phyloP scores from a whole-genome alignment of 2,329 filamentous ascomycete genomes.

The Talaromyces sp. region DNA sequence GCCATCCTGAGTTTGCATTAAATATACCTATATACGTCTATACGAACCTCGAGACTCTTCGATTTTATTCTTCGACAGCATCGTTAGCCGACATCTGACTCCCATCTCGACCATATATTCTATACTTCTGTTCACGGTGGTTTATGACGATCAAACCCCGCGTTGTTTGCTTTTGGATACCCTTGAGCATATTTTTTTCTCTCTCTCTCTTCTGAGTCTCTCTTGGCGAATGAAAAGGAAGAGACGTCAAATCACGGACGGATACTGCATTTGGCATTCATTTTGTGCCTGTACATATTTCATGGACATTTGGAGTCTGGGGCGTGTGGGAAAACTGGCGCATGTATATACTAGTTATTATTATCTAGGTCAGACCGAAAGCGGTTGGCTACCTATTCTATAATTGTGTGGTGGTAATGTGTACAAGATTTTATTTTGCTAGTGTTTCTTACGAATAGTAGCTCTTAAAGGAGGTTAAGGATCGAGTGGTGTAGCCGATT shows the following conservation, averaged over 20 bases:
- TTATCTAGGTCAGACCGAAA: neutral
- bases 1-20: neutral
- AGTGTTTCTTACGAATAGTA: neutral
- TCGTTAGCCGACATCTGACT: neutral
- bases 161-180: conserved; percentile 10
- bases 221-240: too few relatives aligned
- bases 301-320: conserved; percentile 1
- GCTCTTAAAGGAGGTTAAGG: too few relatives aligned
- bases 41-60: neutral
- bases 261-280: neutral
- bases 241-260: neutral
- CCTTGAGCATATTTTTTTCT: conserved; percentile 8
- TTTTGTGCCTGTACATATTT: conserved; percentile 12
- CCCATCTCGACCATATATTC: neutral
- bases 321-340: neutral
- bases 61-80: conserved; percentile 1
- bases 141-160: neutral
- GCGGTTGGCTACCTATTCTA: neutral
- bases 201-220: neutral
- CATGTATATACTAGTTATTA: conserved; percentile 9
- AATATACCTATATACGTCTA: neutral
- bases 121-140: conserved; percentile 1
- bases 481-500: too few relatives aligned
- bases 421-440: neutral
- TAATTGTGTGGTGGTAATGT: neutral